phyloP scores from a whole-genome alignment of 441 rosid genomes.

The Eutrema salsugineum region DNA sequence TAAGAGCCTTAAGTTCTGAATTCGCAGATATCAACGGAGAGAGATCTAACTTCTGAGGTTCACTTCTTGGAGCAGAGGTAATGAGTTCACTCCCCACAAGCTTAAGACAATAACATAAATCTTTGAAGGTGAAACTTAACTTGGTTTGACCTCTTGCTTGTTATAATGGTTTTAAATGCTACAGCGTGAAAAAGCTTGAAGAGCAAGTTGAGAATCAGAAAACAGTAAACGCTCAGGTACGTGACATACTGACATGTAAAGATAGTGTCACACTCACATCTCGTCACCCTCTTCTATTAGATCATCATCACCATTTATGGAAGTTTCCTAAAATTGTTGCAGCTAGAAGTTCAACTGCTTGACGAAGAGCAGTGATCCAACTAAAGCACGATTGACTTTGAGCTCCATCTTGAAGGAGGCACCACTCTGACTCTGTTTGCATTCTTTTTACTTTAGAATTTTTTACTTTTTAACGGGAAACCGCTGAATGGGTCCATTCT shows the following conservation, averaged over 20 bases:
- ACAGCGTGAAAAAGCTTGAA: not conserved
- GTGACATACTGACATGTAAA: not conserved
- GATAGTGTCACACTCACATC: not conserved
- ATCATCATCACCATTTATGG: not conserved
- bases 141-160: no score
- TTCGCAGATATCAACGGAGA: not conserved
- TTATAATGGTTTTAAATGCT: not conserved
- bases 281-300: not conserved
- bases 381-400: not conserved
- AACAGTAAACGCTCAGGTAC: not conserved
- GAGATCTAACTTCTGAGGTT: not conserved
- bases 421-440: not conserved
- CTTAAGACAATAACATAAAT: not conserved
- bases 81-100: not conserved
- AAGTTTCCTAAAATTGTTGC: not conserved
- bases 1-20: conserved; percentile 1
- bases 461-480: no score
- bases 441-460: not conserved
- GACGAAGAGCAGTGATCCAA: not conserved
- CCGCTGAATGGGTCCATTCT: not conserved
- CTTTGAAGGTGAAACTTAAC: no score
- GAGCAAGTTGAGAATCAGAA: conserved; percentile 1
- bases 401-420: not conserved
- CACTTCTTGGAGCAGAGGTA: conserved; percentile 5
- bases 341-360: not conserved